Percentiles rank a stretch among this genome's conserved stretches.
Evolutionary conservation across 177 flowering plant genomes (phyloP).

Genomic region (Vitis hybrid): DNA sequence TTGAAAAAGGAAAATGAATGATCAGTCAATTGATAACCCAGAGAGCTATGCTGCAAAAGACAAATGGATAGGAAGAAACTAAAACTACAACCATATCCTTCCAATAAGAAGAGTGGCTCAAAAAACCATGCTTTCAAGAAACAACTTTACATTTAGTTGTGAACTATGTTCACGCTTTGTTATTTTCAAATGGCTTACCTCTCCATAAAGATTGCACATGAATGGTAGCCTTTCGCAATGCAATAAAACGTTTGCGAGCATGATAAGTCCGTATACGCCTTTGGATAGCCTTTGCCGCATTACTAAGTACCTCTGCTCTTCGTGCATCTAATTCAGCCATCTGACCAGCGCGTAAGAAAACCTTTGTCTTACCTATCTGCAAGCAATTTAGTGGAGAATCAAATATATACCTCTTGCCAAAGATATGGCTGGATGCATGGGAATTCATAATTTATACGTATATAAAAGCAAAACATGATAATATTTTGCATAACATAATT

Average conservation of each 20-base stretch:
- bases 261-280: slow-evolving; percentile 52
- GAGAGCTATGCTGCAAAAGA: background rate
- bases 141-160: background rate
- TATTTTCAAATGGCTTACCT: slow-evolving; percentile 33
- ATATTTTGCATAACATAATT: no score
- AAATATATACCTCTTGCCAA: background rate
- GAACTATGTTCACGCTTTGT: background rate
- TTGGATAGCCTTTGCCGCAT: slow-evolving; percentile 65
- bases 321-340: slow-evolving; percentile 82
- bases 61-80: background rate
- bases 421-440: slow-evolving; percentile 1
- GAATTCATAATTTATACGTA: background rate
- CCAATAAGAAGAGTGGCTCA: background rate
- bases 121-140: background rate
- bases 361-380: slow-evolving; percentile 76
- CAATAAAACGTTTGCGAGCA: slow-evolving; percentile 54
- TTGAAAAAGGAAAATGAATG: background rate
- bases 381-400: slow-evolving; percentile 9
- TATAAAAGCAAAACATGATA: no score
- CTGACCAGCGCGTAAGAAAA: slow-evolving; percentile 80
- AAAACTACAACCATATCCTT: background rate
- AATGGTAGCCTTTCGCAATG: slow-evolving; percentile 46
- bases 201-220: slow-evolving; percentile 50
- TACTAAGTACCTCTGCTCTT: slow-evolving; percentile 60
- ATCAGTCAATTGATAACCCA: background rate